Evolutionary conservation across 23 red algal genomes (phyloP).

Genomic region (Gracilariopsis chorda): DNA sequence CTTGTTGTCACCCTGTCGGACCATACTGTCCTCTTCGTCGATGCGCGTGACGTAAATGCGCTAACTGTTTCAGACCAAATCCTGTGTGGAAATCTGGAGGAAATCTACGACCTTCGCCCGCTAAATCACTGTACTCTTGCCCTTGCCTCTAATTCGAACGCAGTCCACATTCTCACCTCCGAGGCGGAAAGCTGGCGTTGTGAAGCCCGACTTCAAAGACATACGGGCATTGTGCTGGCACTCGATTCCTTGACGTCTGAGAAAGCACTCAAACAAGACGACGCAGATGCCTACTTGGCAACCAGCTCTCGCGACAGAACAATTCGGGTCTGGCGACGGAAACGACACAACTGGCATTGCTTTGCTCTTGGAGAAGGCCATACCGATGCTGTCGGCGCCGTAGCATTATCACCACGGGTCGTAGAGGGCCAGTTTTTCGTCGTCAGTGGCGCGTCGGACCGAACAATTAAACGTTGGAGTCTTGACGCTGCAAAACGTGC

Average conservation of each 20-base stretch:
- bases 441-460: conserved; percentile 74
- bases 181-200: neutral
- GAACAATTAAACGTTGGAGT: conserved; percentile 85
- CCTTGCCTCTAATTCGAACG: conserved; percentile 54
- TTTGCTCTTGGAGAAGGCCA: conserved; percentile 71
- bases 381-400: conserved; percentile 73
- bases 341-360: conserved; percentile 13
- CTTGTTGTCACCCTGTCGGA: conserved; percentile 36
- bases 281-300: conserved; percentile 18
- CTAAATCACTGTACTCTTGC: neutral
- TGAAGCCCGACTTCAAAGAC: conserved; percentile 16
- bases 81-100: conserved; percentile 74
- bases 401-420: conserved; percentile 49
- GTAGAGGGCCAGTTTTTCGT: conserved; percentile 50
- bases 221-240: conserved; percentile 66
- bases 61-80: neutral
- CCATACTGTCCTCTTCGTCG: conserved; percentile 42
- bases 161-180: conserved; percentile 21
- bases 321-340: conserved; percentile 64
- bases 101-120: conserved; percentile 75
- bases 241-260: conserved; percentile 39
- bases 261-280: neutral
- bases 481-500: neutral
- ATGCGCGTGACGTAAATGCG: neutral
- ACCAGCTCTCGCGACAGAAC: conserved; percentile 60